phyloP scores from a whole-genome alignment of 352 stramenopile species.

The Phytophthora palmivora region DNA sequence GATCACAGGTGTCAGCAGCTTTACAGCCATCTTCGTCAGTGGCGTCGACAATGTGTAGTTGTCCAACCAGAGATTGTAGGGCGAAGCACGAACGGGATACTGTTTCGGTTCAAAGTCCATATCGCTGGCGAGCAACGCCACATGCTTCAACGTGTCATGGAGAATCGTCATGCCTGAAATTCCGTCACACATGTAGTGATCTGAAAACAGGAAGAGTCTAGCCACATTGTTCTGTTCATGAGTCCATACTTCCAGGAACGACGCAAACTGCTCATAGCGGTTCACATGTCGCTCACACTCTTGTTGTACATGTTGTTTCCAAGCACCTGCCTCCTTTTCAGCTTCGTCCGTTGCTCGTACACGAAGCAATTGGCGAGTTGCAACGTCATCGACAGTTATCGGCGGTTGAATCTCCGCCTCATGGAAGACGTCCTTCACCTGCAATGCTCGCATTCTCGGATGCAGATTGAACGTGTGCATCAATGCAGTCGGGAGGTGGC shows the following conservation, averaged over 20 bases:
- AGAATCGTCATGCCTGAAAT: slow-evolving; percentile 45
- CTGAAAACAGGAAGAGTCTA: slow-evolving; percentile 48
- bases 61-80: slow-evolving; percentile 38
- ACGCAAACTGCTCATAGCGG: slow-evolving; percentile 34
- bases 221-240: slow-evolving; percentile 21
- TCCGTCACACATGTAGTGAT: slow-evolving; percentile 56
- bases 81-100: slow-evolving; percentile 29
- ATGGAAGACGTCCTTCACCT: slow-evolving; percentile 31
- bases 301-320: slow-evolving; percentile 33
- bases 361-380: slow-evolving; percentile 19
- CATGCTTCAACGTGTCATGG: slow-evolving; percentile 36
- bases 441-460: slow-evolving; percentile 42
- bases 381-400: slow-evolving; percentile 35
- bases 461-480: slow-evolving; percentile 49
- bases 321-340: slow-evolving; percentile 20
- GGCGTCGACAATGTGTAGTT: slow-evolving; percentile 24
- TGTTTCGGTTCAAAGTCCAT: slow-evolving; percentile 16
- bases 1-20: slow-evolving; percentile 21
- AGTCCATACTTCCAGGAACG: slow-evolving; percentile 30
- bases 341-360: slow-evolving; percentile 15
- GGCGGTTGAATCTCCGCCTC: slow-evolving; percentile 38
- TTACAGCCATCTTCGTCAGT: slow-evolving; percentile 26
- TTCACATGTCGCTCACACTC: slow-evolving; percentile 30
- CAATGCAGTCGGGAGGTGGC: slow-evolving; percentile 30
- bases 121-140: slow-evolving; percentile 12